Conservation (phyloP, 2,329 filamentous ascomycete species). For the Apiospora saccharicola region DNA sequence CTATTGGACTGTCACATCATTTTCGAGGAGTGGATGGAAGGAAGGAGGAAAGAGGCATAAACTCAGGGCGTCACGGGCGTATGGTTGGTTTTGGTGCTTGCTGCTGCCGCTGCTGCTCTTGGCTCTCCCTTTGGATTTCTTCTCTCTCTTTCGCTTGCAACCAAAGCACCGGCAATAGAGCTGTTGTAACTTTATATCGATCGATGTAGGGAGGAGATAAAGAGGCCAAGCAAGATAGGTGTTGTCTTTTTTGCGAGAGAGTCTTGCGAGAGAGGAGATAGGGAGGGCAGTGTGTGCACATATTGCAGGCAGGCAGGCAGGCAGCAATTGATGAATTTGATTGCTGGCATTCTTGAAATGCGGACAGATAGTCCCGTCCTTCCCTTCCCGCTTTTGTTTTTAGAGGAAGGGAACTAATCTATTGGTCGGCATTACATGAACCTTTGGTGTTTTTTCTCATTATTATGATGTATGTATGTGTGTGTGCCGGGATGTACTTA, state of each 20-base stretch:
- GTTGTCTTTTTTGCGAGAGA: too few species aligned
- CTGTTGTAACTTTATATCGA: neutral
- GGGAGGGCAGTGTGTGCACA: neutral
- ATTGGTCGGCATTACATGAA: constrained; percentile 10
- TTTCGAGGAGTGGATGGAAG: constrained; percentile 1
- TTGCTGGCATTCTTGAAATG: neutral
- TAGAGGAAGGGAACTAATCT: constrained; percentile 14
- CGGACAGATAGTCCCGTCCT: neutral
- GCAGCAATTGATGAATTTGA: neutral
- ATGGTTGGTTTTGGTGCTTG: neutral
- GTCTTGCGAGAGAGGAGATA: neutral
- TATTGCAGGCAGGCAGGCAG: neutral
- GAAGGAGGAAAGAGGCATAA: constrained; percentile 12
- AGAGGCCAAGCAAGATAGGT: neutral
- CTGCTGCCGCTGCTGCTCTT: neutral
- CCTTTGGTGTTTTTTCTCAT: neutral
- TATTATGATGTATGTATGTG: neutral
- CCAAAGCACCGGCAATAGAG: neutral
- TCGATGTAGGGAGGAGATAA: neutral
- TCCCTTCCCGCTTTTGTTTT: neutral
- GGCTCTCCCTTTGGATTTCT: neutral
- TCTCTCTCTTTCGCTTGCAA: neutral
- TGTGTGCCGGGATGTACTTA: neutral
- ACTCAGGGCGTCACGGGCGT: constrained; percentile 16
- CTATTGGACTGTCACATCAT: constrained; percentile 18